Percentiles rank a stretch among this genome's conserved stretches.
Evolutionary conservation across 805 yeast species (phyloP).

Genomic region (Saccharomycopsis sp.): DNA sequence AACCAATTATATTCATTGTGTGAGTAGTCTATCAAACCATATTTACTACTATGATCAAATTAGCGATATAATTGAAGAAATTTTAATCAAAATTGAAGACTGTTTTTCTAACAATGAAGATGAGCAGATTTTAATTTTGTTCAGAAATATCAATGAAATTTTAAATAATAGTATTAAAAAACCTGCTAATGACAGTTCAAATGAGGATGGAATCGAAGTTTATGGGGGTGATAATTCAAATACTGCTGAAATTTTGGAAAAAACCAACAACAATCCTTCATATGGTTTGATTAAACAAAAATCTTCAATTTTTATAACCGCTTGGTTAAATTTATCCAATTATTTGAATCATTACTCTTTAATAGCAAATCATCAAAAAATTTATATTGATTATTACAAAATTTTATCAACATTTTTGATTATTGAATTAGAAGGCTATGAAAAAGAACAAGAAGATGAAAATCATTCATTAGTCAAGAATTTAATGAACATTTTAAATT

Average conservation of each 20-base stretch:
- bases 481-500: not conserved
- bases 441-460: too few species aligned
- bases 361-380: not conserved
- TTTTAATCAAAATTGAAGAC: constrained; percentile 34
- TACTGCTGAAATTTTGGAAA: not conserved
- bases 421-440: constrained; percentile 4
- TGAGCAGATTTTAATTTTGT: constrained; percentile 1
- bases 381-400: constrained; percentile 2
- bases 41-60: constrained; percentile 81
- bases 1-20: constrained; percentile 32
- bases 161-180: constrained; percentile 1
- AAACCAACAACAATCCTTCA: not conserved
- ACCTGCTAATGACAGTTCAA: not conserved
- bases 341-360: too few species aligned
- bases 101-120: not conserved
- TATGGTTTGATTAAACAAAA: constrained; percentile 10
- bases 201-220: constrained; percentile 4
- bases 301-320: constrained; percentile 3
- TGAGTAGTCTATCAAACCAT: constrained; percentile 65
- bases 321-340: constrained; percentile 10
- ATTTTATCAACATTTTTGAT: constrained; percentile 8
- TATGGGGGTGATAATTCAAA: constrained; percentile 2
- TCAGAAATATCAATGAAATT: constrained; percentile 5
- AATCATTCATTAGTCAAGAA: not conserved
- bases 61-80: constrained; percentile 67